Percentiles rank a stretch among this genome's conserved stretches.
These are phyloP conservation scores for Niveomyces coronatus DNA, from an alignment of 2,329 filamentous ascomycete genomes.

Conservation along the genomic window DNA sequence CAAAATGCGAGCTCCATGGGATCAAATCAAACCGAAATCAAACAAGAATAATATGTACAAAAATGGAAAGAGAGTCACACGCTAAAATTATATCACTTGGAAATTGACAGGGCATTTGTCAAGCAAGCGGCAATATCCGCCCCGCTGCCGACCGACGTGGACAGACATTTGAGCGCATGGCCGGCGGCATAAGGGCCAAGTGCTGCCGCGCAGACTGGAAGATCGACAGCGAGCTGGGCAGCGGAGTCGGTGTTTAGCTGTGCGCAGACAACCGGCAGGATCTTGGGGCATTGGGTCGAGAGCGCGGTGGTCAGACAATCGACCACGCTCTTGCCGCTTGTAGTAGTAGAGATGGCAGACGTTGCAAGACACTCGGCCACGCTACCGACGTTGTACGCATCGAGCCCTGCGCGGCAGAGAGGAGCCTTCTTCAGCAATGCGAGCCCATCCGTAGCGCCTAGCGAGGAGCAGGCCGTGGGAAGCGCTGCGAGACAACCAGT, in stretches of 20 bases:
- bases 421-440: not conserved
- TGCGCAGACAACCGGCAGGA: not conserved
- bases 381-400: not conserved
- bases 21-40: no score
- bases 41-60: no score
- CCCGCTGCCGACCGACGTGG: not conserved
- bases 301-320: slow-evolving; percentile 4
- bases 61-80: not conserved
- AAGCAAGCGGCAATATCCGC: slow-evolving; percentile 3
- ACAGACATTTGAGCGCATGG: slow-evolving; percentile 1
- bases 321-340: not conserved
- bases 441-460: not conserved
- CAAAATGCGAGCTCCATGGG: no score
- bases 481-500: not conserved
- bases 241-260: not conserved
- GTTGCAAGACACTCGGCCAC: slow-evolving; percentile 4
- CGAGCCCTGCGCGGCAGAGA: not conserved
- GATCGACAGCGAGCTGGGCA: not conserved
- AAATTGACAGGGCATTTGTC: not conserved
- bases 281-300: not conserved
- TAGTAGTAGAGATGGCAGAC: not conserved
- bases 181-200: slow-evolving; percentile 5
- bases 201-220: slow-evolving; percentile 1
- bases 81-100: not conserved
- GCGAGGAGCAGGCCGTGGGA: not conserved